These are phyloP conservation scores for Hericium erinaceus DNA, from an alignment of 768 basidiomycete species.

Conservation along the genomic window DNA sequence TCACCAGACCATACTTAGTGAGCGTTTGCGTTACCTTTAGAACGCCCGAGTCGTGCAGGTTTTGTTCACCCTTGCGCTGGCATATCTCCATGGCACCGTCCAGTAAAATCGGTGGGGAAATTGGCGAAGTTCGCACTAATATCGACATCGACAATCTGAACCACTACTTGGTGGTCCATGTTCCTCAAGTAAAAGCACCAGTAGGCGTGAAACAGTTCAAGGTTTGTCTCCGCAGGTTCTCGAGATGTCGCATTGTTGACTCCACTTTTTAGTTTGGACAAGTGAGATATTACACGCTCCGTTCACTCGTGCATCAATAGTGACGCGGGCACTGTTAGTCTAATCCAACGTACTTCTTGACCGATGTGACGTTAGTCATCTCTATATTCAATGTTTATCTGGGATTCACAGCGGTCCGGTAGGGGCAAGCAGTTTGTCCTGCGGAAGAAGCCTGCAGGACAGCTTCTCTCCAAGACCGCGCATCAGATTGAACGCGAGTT, in stretches of 20 bases:
- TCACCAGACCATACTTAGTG: no score
- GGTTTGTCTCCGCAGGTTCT: constrained; percentile 31
- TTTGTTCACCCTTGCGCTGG: neutral
- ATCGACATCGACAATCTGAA: constrained; percentile 61
- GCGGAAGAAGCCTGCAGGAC: constrained; percentile 87
- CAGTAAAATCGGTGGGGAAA: constrained; percentile 53
- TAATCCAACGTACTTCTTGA: constrained; percentile 94
- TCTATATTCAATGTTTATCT: neutral
- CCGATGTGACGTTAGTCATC: constrained; percentile 52
- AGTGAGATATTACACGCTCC: constrained; percentile 33
- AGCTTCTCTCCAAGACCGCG: constrained; percentile 81
- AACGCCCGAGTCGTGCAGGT: neutral
- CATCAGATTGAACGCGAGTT: constrained; percentile 96
- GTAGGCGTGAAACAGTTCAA: constrained; percentile 89
- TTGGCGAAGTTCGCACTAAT: constrained; percentile 60
- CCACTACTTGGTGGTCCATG: constrained; percentile 49
- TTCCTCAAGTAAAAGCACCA: constrained; percentile 48
- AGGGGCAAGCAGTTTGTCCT: constrained; percentile 64
- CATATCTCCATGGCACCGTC: constrained; percentile 5
- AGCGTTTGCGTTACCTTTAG: no score
- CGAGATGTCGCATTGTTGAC: neutral
- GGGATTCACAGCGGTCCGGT: neutral
- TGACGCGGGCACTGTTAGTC: constrained; percentile 39
- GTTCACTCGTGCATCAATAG: neutral
- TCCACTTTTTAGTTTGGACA: constrained; percentile 65